Evolutionary conservation across 1,284 basidiomycete genomes (phyloP).

Genomic region (Puccinia hordei): DNA sequence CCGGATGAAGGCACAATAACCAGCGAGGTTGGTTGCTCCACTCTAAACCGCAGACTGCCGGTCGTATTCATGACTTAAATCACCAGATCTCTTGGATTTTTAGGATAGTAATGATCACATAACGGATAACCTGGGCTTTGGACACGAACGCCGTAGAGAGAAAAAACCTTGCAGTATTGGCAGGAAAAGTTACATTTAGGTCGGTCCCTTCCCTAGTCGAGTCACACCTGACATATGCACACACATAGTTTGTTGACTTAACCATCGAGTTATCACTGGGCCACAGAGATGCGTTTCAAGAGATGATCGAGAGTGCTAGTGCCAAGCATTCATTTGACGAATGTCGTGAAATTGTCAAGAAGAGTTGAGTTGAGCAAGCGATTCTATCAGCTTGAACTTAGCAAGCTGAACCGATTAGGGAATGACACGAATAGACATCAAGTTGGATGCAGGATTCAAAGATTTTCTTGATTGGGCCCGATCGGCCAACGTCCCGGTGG

Average conservation of each 20-base stretch:
- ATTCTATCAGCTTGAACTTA: background rate
- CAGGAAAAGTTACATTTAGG: conserved; percentile 72
- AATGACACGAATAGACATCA: conserved; percentile 67
- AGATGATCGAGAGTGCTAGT: conserved; percentile 51
- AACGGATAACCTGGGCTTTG: conserved; percentile 66
- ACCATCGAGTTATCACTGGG: background rate
- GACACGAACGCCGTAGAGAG: conserved; percentile 68
- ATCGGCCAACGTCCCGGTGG: conserved; percentile 73
- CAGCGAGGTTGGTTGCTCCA: conserved; percentile 30
- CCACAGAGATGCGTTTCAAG: conserved; percentile 47
- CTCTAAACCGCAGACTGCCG: background rate
- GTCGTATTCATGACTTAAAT: background rate
- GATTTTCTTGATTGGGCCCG: conserved; percentile 81
- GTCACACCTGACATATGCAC: background rate
- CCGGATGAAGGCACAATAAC: conserved; percentile 38
- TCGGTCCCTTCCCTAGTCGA: conserved; percentile 58
- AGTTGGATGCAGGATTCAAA: conserved; percentile 82
- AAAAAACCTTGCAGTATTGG: conserved; percentile 73
- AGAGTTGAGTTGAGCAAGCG: conserved; percentile 63
- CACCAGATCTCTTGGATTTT: background rate
- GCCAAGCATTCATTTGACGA: conserved; percentile 68
- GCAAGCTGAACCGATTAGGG: background rate
- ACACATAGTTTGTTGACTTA: conserved; percentile 26
- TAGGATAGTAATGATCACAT: conserved; percentile 53
- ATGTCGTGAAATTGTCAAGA: conserved; percentile 70